These are phyloP conservation scores for Entrophospora sp. DNA, from an alignment of 192 early-diverging fungal genomes.

Conservation along the genomic window DNA sequence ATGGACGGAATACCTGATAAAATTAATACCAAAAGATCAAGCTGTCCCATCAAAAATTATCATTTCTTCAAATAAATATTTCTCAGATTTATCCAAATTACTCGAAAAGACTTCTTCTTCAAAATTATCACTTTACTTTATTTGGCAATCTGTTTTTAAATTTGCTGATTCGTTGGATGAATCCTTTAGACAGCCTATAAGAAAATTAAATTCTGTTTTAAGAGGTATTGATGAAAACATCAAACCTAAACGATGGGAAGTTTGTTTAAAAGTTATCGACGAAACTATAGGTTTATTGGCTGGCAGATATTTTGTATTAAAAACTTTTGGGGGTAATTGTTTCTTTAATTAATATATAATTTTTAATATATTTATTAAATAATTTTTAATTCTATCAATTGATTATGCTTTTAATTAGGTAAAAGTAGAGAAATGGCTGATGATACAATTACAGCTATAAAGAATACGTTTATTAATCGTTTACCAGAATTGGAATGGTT, in stretches of 20 bases:
- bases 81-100: conserved; percentile 31
- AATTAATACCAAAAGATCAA: not conserved
- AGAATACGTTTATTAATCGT: conserved; percentile 32
- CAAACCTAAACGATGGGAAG: conserved; percentile 42
- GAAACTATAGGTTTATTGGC: conserved; percentile 28
- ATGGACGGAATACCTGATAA: too few relatives aligned
- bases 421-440: conserved; percentile 41
- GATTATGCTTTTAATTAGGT: conserved; percentile 26
- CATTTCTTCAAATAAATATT: conserved; percentile 37
- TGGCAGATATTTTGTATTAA: conserved; percentile 34
- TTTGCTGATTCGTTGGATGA: conserved; percentile 33
- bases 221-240: conserved; percentile 37
- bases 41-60: conserved; percentile 32
- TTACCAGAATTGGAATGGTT: conserved; percentile 47
- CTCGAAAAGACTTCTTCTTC: conserved; percentile 27
- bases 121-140: conserved; percentile 41
- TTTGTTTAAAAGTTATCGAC: conserved; percentile 30
- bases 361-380: not conserved
- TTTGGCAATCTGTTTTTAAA: conserved; percentile 35
- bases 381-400: not conserved
- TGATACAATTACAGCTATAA: conserved; percentile 36
- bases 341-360: not conserved
- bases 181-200: conserved; percentile 31
- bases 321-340: conserved; percentile 23
- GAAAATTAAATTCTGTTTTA: conserved; percentile 27